Percentiles rank a stretch among this genome's conserved stretches.
phyloP scores from a whole-genome alignment of 345 rosid genomes.

The Hevea brasiliensis region DNA sequence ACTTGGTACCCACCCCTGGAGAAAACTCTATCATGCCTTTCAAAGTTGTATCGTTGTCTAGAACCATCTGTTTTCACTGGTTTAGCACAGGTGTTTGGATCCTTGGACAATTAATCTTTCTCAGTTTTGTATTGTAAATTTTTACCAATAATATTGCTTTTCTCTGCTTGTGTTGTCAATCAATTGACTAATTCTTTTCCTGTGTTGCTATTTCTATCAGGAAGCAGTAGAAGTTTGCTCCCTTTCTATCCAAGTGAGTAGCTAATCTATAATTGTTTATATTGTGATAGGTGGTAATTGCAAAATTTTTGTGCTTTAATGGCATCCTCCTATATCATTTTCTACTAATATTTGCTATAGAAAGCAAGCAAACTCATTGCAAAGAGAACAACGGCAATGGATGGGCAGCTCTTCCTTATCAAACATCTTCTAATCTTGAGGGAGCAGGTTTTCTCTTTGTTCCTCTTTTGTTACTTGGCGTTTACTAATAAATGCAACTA shows the following conservation, averaged over 20 bases:
- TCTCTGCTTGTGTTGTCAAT: slow-evolving; percentile 22
- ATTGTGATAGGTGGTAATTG: not conserved
- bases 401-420: slow-evolving; percentile 91
- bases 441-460: slow-evolving; percentile 70
- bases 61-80: slow-evolving; percentile 91
- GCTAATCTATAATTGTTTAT: slow-evolving; percentile 14
- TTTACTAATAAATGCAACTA: slow-evolving; percentile 8
- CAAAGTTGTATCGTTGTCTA: slow-evolving; percentile 83
- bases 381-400: slow-evolving; percentile 82
- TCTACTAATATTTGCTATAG: slow-evolving; percentile 38
- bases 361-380: slow-evolving; percentile 87
- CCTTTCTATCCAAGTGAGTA: slow-evolving; percentile 77
- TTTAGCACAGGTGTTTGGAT: slow-evolving; percentile 78
- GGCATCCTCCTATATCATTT: not conserved
- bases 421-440: slow-evolving; percentile 88
- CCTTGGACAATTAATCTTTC: slow-evolving; percentile 8
- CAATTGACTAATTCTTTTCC: slow-evolving; percentile 11
- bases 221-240: slow-evolving; percentile 99
- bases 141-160: not conserved
- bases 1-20: slow-evolving; percentile 97
- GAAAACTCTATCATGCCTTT: slow-evolving; percentile 87
- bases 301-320: not conserved
- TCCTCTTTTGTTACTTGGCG: slow-evolving; percentile 20
- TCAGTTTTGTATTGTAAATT: slow-evolving; percentile 8
- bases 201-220: slow-evolving; percentile 42